Conservation (phyloP, 2,329 filamentous ascomycete species). For the Colletotrichum chrysophilum region DNA sequence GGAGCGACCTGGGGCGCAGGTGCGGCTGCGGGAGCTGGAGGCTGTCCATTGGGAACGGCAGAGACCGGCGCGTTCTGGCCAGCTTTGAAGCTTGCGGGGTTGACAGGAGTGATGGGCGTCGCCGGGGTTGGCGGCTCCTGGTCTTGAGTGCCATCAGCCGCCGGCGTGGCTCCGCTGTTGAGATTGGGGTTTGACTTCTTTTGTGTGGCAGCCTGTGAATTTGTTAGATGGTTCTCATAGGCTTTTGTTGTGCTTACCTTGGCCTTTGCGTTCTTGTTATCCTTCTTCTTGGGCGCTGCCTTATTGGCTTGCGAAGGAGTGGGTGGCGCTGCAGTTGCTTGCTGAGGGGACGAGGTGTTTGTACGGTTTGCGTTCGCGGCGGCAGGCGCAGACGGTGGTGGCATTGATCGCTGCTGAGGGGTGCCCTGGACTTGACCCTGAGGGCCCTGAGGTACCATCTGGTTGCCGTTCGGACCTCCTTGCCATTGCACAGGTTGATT, state of each 20-base stretch:
- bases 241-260: conserved; percentile 61
- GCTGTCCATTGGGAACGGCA: conserved; percentile 47
- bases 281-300: conserved; percentile 79
- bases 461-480: conserved; percentile 43
- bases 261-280: conserved; percentile 65
- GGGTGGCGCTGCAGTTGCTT: conserved; percentile 71
- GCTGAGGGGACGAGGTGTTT: conserved; percentile 66
- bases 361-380: conserved; percentile 57
- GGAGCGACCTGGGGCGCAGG: conserved; percentile 48
- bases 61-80: conserved; percentile 45
- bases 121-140: conserved; percentile 65
- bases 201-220: conserved; percentile 54
- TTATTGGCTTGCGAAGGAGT: conserved; percentile 79
- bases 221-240: neutral
- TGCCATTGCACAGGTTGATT: conserved; percentile 55
- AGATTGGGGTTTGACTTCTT: conserved; percentile 68
- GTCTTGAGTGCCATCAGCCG: conserved; percentile 60
- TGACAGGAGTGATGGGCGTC: conserved; percentile 68
- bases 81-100: conserved; percentile 53
- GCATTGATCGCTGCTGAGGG: conserved; percentile 75
- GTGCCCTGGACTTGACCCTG: conserved; percentile 67
- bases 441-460: conserved; percentile 48
- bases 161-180: conserved; percentile 61
- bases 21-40: conserved; percentile 47
- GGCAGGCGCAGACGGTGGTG: conserved; percentile 67